Evolutionary conservation across 2,329 filamentous ascomycete species (phyloP), one percentile per base, ranked within the genome.

Genomic region (Aspergillus hiratsukae): DNA sequence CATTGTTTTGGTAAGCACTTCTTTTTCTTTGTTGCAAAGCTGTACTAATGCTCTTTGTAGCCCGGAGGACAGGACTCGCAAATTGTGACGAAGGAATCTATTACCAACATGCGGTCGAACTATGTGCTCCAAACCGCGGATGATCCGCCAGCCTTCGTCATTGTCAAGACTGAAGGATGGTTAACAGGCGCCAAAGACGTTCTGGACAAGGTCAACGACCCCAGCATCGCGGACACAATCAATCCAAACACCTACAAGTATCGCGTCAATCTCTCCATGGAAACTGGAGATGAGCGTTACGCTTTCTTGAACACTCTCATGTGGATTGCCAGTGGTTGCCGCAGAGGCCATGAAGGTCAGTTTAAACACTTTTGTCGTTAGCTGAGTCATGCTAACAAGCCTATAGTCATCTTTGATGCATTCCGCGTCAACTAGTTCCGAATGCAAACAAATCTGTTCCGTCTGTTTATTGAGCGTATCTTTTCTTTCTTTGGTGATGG

Each of bases 51-150:
- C 19, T 17, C 10, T 17, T 48, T 56, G 46, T 53, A 80, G 76
- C 78, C 78, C 51, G 78, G 78, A 46, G 78, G 78, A 48, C 78
- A 79, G 71, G 78, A 80, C 62, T 78, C 76, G 23, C 78, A 80
- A 58, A 66, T 79, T 9, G 73, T 78, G 21, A 76, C 77, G 51
- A 79, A 79, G 59, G 78, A 80, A 58, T 72, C 74, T 28, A 74
- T 75, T 9, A 80, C 78, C 23, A 75, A 71, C 46, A 67, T 79
- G 37, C 72, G 72, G 54, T 73, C 76, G 28, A 76, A 66, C 58
- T 80, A 77, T 61, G 71, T 80, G 40, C 72, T 80, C n/a, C 78
- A 80, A 61, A 80, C 78, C 37, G 74, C 75, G 21, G 78, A 80
- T 62, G 78, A 80, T n/a, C 77, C 76, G 3, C 75, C 78, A 1